Evolutionary conservation across 1,139 yeast genomes (phyloP), one percentile per base, ranked within the genome.

Genomic region (Blastobotrys arbuscula): DNA sequence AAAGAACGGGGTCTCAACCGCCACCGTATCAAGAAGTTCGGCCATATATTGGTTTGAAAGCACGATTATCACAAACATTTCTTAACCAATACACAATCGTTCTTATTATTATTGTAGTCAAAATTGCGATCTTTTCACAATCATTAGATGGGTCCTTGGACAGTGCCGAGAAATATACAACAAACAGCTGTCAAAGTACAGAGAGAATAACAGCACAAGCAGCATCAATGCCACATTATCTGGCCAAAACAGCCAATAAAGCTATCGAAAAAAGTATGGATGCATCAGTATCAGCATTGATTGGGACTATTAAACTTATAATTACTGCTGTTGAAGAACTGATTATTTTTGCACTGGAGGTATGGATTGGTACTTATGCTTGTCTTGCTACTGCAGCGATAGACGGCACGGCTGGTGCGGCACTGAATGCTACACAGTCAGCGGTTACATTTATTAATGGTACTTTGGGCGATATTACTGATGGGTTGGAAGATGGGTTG

Each of bases 351-450:
- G 71, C 80, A 21, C 67, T 92, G 16, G 89, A 87, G 39, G 59
- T 90, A 54, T 76, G 84, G 46, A 67, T 89, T 8, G 97, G 97
- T 0, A 90, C 97, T 0, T 86, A 85, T 65, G 81, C 86, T 0
- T 92, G 98, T 66, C 70, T 92, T 21, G 65, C 88, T 7, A 79
- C 85, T 0, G 82, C 94, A 5, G 77, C 90, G 0, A 70, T 89
- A 8, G 81, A 79, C 55, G 87, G 92, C 2, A 75, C 87, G 0
- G 83, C 84, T 1, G 81, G 80, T 54, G 79, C 81, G 38, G 95
- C 95, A 0, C 65, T 84, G 1, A 86, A 87, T 60, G 78, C 89
- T 0, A 79, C 94, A 0, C 86, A 82, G 57, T 63, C 75, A 1
- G 69, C 86, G 1, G 72, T 88, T 3, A 61, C 66, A 8, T 71